phyloP scores from a whole-genome alignment of 2,329 filamentous ascomycete genomes.

The Aspergillus luchuensis region DNA sequence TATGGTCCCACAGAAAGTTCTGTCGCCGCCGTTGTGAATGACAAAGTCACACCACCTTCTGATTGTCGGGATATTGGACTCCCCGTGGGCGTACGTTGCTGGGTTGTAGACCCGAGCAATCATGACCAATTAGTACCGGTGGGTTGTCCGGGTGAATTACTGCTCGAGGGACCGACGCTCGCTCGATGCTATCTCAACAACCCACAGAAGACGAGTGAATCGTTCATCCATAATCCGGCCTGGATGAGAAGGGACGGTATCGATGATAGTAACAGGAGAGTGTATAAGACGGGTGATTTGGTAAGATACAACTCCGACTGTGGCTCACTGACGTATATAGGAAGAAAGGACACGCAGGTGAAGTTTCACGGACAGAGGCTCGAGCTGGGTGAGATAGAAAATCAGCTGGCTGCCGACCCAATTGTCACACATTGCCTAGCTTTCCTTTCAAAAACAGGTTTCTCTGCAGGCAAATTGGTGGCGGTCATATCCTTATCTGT shows the following conservation, averaged over 20 bases:
- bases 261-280: slow-evolving; percentile 27
- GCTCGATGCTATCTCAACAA: slow-evolving; percentile 64
- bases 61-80: slow-evolving; percentile 41
- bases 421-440: slow-evolving; percentile 40
- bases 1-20: slow-evolving; percentile 50
- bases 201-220: slow-evolving; percentile 57
- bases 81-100: slow-evolving; percentile 37
- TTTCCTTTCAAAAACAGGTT: slow-evolving; percentile 39
- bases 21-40: slow-evolving; percentile 39
- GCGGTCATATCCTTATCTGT: slow-evolving; percentile 36
- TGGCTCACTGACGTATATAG: slow-evolving; percentile 48
- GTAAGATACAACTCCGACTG: slow-evolving; percentile 41
- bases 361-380: slow-evolving; percentile 68
- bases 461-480: slow-evolving; percentile 35
- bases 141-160: slow-evolving; percentile 40
- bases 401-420: slow-evolving; percentile 35
- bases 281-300: slow-evolving; percentile 47
- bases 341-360: slow-evolving; percentile 68
- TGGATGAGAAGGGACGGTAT: slow-evolving; percentile 51
- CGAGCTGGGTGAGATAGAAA: slow-evolving; percentile 59
- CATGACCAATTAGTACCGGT: slow-evolving; percentile 47
- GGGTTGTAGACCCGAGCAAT: slow-evolving; percentile 45
- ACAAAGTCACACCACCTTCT: slow-evolving; percentile 31
- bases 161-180: slow-evolving; percentile 56
- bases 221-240: slow-evolving; percentile 59